Evolutionary conservation across 2,329 filamentous ascomycete genomes (phyloP).

Genomic region (Sclerotinia borealis): DNA sequence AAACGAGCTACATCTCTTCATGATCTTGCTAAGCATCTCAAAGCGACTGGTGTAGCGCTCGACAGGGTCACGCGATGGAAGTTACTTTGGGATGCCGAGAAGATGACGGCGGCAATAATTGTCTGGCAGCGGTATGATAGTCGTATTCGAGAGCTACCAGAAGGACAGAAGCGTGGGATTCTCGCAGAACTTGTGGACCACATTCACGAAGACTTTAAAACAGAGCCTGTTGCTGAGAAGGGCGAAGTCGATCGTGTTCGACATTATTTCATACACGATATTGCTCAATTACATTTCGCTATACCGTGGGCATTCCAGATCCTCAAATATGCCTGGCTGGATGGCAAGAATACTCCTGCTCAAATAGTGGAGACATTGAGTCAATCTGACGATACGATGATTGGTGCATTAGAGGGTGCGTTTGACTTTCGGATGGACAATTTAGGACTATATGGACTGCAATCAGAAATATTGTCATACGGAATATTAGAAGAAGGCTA

Average conservation of each 20-base stretch:
- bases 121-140: conserved; percentile 79
- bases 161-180: conserved; percentile 60
- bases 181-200: conserved; percentile 69
- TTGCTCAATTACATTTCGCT: conserved; percentile 65
- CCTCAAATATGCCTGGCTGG: conserved; percentile 65
- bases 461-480: conserved; percentile 57
- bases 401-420: conserved; percentile 55
- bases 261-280: conserved; percentile 79
- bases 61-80: conserved; percentile 68
- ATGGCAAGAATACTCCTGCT: conserved; percentile 49
- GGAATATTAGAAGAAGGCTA: conserved; percentile 61
- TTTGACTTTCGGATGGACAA: conserved; percentile 69
- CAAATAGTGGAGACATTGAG: conserved; percentile 32
- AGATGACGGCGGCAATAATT: conserved; percentile 70
- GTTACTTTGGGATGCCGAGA: conserved; percentile 85
- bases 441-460: conserved; percentile 65
- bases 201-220: conserved; percentile 72
- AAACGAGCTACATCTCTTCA: conserved; percentile 67
- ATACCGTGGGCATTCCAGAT: conserved; percentile 74
- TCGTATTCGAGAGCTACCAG: conserved; percentile 53
- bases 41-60: conserved; percentile 58
- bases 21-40: conserved; percentile 67
- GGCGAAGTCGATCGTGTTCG: conserved; percentile 74
- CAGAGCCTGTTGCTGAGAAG: conserved; percentile 53
- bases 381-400: conserved; percentile 72